A percentile compares a stretch with the other conserved stretches of the same genome.
phyloP scores from a whole-genome alignment of 1,284 basidiomycete species.

The Apiotrichum brassicae region DNA sequence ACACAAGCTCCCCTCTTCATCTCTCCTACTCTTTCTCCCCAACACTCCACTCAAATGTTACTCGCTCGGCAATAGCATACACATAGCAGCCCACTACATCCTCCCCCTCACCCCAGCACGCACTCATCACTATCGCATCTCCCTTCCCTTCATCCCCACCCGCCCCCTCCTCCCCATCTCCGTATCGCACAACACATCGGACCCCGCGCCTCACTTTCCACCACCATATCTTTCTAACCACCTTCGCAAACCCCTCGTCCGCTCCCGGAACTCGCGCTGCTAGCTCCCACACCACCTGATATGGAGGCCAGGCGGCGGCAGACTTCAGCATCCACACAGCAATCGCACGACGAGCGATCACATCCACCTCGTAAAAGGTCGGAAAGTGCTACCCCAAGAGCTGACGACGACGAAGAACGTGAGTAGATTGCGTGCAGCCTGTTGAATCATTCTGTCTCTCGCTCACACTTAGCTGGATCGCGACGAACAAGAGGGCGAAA shows the following conservation, averaged over 20 bases:
- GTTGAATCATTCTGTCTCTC: background rate
- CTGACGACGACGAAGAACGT: constrained; percentile 22
- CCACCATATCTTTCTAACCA: background rate
- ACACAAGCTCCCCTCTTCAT: background rate
- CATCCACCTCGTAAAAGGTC: constrained; percentile 9
- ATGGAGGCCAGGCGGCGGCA: constrained; percentile 22
- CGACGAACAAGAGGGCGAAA: constrained; percentile 39
- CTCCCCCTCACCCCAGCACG: too few relatives aligned
- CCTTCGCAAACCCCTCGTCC: background rate
- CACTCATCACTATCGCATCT: too few relatives aligned
- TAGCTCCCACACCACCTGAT: constrained; percentile 5
- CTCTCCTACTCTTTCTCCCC: background rate
- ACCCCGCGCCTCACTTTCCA: background rate
- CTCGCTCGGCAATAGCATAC: too few relatives aligned
- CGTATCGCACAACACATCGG: background rate
- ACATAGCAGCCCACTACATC: too few relatives aligned
- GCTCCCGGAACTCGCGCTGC: background rate
- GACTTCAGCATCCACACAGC: constrained; percentile 18
- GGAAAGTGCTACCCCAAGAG: constrained; percentile 18
- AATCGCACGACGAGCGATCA: constrained; percentile 15
- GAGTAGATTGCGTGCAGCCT: constrained; percentile 1
- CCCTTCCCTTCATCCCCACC: background rate
- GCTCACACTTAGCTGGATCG: constrained; percentile 18
- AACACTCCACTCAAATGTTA: too few relatives aligned
- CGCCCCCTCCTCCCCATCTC: background rate